phyloP scores from a whole-genome alignment of 225 moss, liverwort and hornwort genomes.

The Rhytidiadelphus loreus region DNA sequence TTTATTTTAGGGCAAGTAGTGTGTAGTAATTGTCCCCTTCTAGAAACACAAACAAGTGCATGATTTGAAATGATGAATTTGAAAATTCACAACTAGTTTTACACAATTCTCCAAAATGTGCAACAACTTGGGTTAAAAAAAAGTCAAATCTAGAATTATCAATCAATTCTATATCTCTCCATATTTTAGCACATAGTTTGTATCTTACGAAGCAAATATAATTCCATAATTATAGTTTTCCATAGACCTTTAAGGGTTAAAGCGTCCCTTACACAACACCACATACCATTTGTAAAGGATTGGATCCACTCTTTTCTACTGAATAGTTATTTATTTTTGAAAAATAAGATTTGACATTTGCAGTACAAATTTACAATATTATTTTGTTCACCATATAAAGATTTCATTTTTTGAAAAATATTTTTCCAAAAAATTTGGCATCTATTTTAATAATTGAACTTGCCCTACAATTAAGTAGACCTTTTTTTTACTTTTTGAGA shows the following conservation, averaged over 20 bases:
- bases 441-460: neutral
- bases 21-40: accelerated
- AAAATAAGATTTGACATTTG: accelerated
- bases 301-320: accelerated
- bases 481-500: no score
- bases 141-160: neutral
- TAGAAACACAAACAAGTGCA: neutral
- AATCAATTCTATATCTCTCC: no score
- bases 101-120: accelerated
- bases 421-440: accelerated
- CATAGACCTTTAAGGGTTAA: accelerated
- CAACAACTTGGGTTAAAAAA: neutral
- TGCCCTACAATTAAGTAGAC: neutral
- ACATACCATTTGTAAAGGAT: neutral
- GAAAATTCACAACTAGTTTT: neutral
- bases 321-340: neutral
- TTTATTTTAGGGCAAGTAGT: neutral
- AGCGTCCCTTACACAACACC: accelerated
- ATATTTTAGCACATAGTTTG: neutral
- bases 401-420: neutral
- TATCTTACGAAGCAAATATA: neutral
- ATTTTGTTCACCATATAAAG: neutral
- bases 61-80: neutral
- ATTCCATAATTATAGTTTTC: accelerated
- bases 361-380: neutral